Base-by-base conservation (phyloP, 164 flowering plant genomes). In the Vitis rotundifolia region DNA sequence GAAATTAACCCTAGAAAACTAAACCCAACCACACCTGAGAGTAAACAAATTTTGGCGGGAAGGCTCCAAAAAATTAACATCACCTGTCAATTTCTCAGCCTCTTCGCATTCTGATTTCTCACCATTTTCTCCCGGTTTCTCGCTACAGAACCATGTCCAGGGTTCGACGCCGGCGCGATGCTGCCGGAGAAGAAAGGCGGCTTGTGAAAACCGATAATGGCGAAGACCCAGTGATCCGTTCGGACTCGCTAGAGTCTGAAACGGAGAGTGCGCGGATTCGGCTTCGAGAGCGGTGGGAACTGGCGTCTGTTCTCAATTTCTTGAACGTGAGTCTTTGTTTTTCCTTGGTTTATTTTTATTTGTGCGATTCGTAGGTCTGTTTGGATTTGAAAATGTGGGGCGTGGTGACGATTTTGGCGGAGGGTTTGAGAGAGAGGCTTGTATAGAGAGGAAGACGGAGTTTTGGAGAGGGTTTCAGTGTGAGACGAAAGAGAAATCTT, bases 221-320 rank as follows among this genome's bases (percentile, higher is more conserved):
- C 3, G 73, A 50, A 0, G 71, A 50, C 52, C 13, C 75, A 8
- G 49, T n/a, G 29, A 44, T 31, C 11, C 53, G 18, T 15, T 49
- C 63, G 64, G 74, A 76, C 44, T 68, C 49, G 29, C 15, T 49
- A 16, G 22, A 59, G 47, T 47, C 71, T 18, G 81, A 79, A 12
- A 48, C 64, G 8, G 77, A 79, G 72, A 50, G 77, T 0, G 68
- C 73, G 16, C 76, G 80, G 61, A 47, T 31, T 10, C 77, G 65
- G 69, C 88, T 94, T 52, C 89, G 97, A 9, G 74, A 69, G 70
- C 85, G 89, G 26, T 91, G 98, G 96, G 98, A 94, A 66, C 80
- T 94, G 18, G 97, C 98, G 5, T 91, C 93, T 6, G 96, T 91
- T 62, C 87, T 94, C 70, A 86, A 94, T 70, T 94, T 94, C 78